phyloP scores from a whole-genome alignment of 202 grass and related monocot genomes.

The Saccharum hybrid region DNA sequence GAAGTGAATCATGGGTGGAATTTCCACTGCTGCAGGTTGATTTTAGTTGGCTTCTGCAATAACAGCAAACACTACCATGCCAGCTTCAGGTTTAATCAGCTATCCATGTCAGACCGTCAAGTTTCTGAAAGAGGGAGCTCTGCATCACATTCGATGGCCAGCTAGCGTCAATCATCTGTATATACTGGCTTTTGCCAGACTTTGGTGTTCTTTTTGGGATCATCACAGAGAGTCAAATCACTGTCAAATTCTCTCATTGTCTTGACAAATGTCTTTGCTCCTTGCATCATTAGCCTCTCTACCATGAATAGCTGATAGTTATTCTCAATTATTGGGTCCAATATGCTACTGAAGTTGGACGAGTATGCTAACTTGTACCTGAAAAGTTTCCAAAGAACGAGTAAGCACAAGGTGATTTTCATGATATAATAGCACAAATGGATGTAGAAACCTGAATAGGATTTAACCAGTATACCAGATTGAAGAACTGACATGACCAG shows the following conservation, averaged over 20 bases:
- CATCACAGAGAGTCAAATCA: slow-evolving; percentile 74
- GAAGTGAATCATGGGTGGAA: not conserved
- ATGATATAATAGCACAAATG: not conserved
- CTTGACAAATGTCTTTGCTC: slow-evolving; percentile 75
- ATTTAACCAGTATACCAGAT: not conserved
- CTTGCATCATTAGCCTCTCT: slow-evolving; percentile 71
- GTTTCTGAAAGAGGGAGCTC: not conserved
- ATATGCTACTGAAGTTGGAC: slow-evolving; percentile 77
- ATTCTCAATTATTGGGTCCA: slow-evolving; percentile 69
- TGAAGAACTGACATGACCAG: slow-evolving; percentile 13
- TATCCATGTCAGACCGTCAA: slow-evolving; percentile 1
- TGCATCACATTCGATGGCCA: not conserved
- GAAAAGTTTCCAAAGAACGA: slow-evolving; percentile 33
- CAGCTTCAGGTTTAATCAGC: not conserved
- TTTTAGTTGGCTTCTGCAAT: slow-evolving; percentile 1
- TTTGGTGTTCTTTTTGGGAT: slow-evolving; percentile 77
- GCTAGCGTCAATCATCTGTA: slow-evolving; percentile 47
- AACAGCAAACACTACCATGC: not conserved
- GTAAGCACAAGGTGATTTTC: slow-evolving; percentile 11
- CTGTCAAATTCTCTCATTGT: slow-evolving; percentile 80
- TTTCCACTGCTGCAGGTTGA: not conserved
- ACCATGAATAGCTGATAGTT: slow-evolving; percentile 88
- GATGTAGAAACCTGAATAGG: not conserved
- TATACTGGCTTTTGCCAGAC: slow-evolving; percentile 80
- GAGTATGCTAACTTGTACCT: slow-evolving; percentile 84